These are phyloP conservation scores for Sabuloglossum arenarium DNA, from an alignment of 495 filamentous ascomycete species.

Conservation along the genomic window DNA sequence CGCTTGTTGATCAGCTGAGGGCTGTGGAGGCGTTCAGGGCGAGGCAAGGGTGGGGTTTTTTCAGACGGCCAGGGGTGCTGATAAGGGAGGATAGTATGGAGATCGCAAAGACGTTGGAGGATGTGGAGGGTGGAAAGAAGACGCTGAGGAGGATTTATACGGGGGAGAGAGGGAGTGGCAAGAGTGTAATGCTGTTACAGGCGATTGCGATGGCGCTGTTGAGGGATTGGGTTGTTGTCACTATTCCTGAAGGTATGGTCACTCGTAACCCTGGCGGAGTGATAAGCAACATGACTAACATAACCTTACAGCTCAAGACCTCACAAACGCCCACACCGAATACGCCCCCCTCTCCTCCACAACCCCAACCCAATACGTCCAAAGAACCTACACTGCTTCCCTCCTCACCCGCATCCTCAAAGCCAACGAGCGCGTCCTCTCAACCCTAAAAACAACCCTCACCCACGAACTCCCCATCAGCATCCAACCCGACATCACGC, in stretches of 20 bases:
- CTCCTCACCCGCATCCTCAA: slow-evolving; percentile 47
- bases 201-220: slow-evolving; percentile 63
- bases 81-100: slow-evolving; percentile 55
- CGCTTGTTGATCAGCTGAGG: slow-evolving; percentile 55
- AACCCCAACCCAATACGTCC: slow-evolving; percentile 43
- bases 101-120: slow-evolving; percentile 38
- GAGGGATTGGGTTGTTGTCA: slow-evolving; percentile 73
- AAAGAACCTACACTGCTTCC: slow-evolving; percentile 51
- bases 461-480: slow-evolving; percentile 38
- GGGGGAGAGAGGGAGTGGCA: slow-evolving; percentile 56
- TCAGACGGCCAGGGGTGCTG: slow-evolving; percentile 56
- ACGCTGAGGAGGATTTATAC: slow-evolving; percentile 46
- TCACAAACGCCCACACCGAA: slow-evolving; percentile 55
- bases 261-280: neutral
- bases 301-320: slow-evolving; percentile 43
- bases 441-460: slow-evolving; percentile 31
- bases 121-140: slow-evolving; percentile 24
- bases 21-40: slow-evolving; percentile 73
- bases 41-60: slow-evolving; percentile 76
- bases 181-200: slow-evolving; percentile 71
- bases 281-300: neutral
- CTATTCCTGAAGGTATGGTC: slow-evolving; percentile 71
- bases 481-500: slow-evolving; percentile 34
- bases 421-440: slow-evolving; percentile 50
- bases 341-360: slow-evolving; percentile 48